Base-by-base conservation (phyloP, 1,139 yeast species). In the Saccharomyces hybrid region DNA sequence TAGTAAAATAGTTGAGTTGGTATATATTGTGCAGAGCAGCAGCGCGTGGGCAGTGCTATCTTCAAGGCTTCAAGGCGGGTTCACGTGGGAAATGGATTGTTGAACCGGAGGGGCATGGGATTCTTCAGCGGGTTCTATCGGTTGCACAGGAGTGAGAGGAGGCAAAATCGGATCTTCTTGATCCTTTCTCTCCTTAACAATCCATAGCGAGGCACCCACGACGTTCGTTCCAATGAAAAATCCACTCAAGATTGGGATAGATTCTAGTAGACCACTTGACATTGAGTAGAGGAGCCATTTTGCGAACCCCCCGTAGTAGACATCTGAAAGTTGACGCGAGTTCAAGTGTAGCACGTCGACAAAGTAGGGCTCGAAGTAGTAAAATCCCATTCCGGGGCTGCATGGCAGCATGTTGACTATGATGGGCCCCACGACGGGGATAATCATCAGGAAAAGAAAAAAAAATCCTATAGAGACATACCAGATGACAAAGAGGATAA, bases 161-260 rank as follows among this genome's bases (percentile, higher is more conserved):
- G 44, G 12, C 14, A 16, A 12, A 11, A 24, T 46, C 21, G 29
- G 42, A n/a, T 51, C 29, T 14, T 49, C n/a, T 19, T 48, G n/a
- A 19, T 51, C 34, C 14, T 48, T 44, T 46, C 49, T 28, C 48
- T 29, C 34, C 11, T 54, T 54, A n/a, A 50, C 49, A 47, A 55
- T 55, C 61, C 59, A 57, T 11, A 60, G 50, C 4, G 58, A 55
- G 26, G 59, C 57, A n/a, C 60, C 61, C 5, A 56, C 50, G 3
- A 53, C 52, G 24, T 56, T 55, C 4, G 57, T 53, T 14, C 57
- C 53, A 32, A 56, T 48, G 3, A 58, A 47, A 11, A 58, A 12
- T n/a, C 58, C 57, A 5, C 60, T 48, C 26, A 58, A 19, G 12
- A 58, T 49, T 1, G 62, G 62, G 11, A 60, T 38, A 16, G 55